Conservation (phyloP, 2,329 filamentous ascomycete genomes). For the Fusarium keratoplasticum region DNA sequence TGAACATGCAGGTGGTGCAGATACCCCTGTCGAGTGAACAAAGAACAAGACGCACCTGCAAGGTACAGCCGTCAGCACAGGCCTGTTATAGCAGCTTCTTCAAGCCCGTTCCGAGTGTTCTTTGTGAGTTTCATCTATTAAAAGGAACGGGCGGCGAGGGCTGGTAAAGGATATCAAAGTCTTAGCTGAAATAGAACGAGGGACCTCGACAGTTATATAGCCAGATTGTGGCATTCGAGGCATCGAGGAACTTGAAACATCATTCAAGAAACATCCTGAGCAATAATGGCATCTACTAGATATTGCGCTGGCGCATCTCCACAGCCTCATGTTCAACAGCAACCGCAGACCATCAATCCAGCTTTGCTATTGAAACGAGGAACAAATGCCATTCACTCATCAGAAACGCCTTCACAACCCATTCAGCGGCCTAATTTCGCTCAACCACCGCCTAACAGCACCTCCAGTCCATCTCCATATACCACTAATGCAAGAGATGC, state of each 20-base stretch:
- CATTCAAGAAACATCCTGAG: background rate
- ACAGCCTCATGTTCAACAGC: background rate
- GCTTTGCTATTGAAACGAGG: background rate
- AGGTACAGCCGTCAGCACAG: background rate
- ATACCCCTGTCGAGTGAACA: conserved; percentile 10
- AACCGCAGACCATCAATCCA: conserved; percentile 21
- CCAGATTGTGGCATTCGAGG: background rate
- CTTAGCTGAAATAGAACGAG: background rate
- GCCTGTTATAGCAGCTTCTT: background rate
- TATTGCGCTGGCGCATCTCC: background rate
- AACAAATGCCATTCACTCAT: background rate
- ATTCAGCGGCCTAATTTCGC: rapidly evolving
- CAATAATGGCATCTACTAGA: background rate
- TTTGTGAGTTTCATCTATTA: conserved; percentile 2
- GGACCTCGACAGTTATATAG: background rate
- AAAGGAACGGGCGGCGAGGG: conserved; percentile 3
- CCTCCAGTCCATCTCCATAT: conserved; percentile 1
- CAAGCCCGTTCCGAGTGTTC: background rate
- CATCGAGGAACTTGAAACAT: background rate
- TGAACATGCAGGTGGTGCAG: background rate
- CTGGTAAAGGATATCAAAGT: background rate
- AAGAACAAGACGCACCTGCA: conserved; percentile 26
- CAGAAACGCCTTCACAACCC: background rate
- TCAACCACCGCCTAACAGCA: background rate
- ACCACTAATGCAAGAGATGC: background rate